Evolutionary conservation across 2,329 filamentous ascomycete species (phyloP).

Genomic region (Colletotrichum sp.): DNA sequence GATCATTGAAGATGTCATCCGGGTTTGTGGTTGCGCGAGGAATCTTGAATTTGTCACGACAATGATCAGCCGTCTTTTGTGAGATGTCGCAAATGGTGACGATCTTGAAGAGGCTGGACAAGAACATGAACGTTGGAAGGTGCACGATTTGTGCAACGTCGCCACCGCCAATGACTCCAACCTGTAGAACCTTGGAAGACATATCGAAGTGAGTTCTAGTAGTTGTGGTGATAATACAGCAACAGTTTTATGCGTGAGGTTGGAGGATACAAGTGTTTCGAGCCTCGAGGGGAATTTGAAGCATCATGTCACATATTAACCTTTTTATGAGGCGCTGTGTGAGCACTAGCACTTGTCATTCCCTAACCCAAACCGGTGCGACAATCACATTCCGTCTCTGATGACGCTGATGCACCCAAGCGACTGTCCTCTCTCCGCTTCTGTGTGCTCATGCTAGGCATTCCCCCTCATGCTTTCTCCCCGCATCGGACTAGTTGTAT

Average conservation of each 20-base stretch:
- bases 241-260: background rate
- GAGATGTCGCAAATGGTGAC: background rate
- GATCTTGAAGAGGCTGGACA: background rate
- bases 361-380: background rate
- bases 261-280: background rate
- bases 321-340: background rate
- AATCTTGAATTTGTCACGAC: constrained; percentile 32
- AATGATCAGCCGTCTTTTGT: background rate
- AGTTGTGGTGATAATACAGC: background rate
- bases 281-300: background rate
- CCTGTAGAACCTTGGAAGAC: background rate
- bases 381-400: background rate
- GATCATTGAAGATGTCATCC: constrained; percentile 38
- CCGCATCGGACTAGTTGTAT: background rate
- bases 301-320: background rate
- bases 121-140: background rate
- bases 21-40: constrained; percentile 32
- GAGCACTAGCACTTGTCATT: background rate
- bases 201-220: background rate
- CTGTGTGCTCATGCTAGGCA: background rate
- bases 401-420: background rate
- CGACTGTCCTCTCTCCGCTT: background rate
- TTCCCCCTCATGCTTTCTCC: background rate
- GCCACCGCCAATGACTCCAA: constrained; percentile 1
- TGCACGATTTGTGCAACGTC: constrained; percentile 6